Base-by-base conservation (phyloP, 1,139 yeast genomes). In the Taphrina populina region DNA sequence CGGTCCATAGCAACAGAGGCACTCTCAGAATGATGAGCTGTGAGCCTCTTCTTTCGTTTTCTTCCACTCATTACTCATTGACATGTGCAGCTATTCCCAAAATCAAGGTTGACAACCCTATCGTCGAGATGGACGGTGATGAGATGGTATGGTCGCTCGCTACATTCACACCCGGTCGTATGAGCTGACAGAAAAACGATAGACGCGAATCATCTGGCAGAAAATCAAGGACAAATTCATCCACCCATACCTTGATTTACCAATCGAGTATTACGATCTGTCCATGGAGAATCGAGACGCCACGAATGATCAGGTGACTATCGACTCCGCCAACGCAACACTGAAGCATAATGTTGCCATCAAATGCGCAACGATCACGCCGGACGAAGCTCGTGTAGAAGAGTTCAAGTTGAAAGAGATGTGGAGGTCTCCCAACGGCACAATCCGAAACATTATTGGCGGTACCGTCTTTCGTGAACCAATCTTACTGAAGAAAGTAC, bases 371-470 rank as follows among this genome's bases (percentile, higher is more conserved):
- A 90, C 97, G 58, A 90, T 90, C 70, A 90, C 97, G n/a, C 97
- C 97, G 6, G 97, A 90, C 70, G 97, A 90, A 75, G 90, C 85
- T 40, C 81, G 97, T 66, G 96, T 90, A 56, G 74, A 86, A 71
- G 97, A 90, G 73, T 90, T 88, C 71, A 74, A 78, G 61, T 79
- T 90, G 71, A 88, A 88, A 74, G 84, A 88, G 72, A 90, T 90
- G 97, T 90, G 96, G 96, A 78, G 85, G 58, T 87, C 96, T 21
- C 97, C 97, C 63, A 90, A 90, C 72, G 97, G 97, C 64, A 90
- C 97, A 46, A 86, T 90, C 69, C 82, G 97, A 73, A 90, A 90
- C 73, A 84, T 90, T 63, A 77, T 90, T 62, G 95, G 95, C 51
- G 97, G 97, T 62, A 90, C 97, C 27, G 96, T 90, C 43, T 90